Percentiles rank a stretch among this genome's conserved stretches.
phyloP scores from a whole-genome alignment of 2,329 filamentous ascomycete species.

The Albophoma yamanashiensis region DNA sequence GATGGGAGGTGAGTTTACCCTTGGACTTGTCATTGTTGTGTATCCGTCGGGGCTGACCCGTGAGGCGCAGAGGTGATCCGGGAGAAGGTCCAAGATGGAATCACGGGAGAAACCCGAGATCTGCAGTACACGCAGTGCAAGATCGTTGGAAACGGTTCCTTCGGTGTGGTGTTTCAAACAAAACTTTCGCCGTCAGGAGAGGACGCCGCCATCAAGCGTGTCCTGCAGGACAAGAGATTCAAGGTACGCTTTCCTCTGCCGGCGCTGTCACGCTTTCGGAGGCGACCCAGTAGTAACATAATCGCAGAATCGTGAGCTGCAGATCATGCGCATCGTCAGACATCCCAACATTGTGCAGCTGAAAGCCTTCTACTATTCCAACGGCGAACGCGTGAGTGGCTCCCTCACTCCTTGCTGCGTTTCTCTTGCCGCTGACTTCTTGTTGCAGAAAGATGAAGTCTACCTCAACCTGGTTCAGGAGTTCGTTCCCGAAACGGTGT shows the following conservation, averaged over 20 bases:
- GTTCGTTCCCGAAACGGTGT: constrained; percentile 96
- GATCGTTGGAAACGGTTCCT: constrained; percentile 97
- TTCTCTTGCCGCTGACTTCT: constrained; percentile 1
- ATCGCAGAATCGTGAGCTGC: constrained; percentile 88
- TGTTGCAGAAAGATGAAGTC: constrained; percentile 80
- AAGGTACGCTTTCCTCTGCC: constrained; percentile 53
- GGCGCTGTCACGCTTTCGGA: background rate
- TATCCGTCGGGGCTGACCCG: constrained; percentile 13
- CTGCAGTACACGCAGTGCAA: constrained; percentile 99
- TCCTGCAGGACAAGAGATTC: constrained; percentile 98
- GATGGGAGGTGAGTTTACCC: constrained; percentile 78
- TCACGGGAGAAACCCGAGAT: constrained; percentile 92
- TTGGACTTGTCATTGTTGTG: constrained; percentile 3
- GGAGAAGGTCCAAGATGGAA: constrained; percentile 97
- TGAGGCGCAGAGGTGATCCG: constrained; percentile 72
- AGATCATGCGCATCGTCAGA: constrained; percentile 98
- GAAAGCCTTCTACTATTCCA: constrained; percentile 99
- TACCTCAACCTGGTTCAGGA: constrained; percentile 98
- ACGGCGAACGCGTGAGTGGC: constrained; percentile 77
- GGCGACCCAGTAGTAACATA: constrained; percentile 7
- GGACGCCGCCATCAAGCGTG: constrained; percentile 97
- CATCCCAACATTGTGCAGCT: constrained; percentile 98
- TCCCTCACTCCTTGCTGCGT: background rate
- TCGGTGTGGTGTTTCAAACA: constrained; percentile 97
- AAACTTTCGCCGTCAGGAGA: constrained; percentile 97